Percentiles rank a stretch among this genome's conserved stretches.
Evolutionary conservation across 106 monocot genomes (phyloP).

Genomic region (Phalaenopsis equestris): DNA sequence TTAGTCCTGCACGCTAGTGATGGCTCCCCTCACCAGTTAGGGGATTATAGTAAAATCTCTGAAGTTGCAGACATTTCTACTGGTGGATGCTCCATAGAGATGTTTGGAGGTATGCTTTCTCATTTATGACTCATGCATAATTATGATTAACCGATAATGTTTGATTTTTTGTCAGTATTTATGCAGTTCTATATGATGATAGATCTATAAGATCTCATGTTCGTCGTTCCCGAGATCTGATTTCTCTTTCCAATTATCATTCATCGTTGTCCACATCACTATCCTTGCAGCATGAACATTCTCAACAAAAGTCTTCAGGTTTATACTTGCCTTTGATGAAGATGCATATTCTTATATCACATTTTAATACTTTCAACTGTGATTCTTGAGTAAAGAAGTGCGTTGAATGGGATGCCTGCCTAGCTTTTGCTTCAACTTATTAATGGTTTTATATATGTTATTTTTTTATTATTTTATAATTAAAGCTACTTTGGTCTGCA

Average conservation of each 20-base stretch:
- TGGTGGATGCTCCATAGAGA: slow-evolving; percentile 81
- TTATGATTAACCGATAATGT: background rate
- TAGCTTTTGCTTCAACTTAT: background rate
- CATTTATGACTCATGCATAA: background rate
- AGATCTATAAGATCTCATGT: slow-evolving; percentile 94
- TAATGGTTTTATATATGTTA: background rate
- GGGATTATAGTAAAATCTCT: slow-evolving; percentile 97
- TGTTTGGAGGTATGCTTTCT: slow-evolving; percentile 61
- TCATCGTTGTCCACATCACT: slow-evolving; percentile 76
- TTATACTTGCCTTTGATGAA: background rate
- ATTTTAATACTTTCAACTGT: background rate
- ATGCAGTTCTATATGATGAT: slow-evolving; percentile 93
- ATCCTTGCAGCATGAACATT: slow-evolving; percentile 72
- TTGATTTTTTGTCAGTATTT: slow-evolving; percentile 5
- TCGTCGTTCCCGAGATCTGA: slow-evolving; percentile 64
- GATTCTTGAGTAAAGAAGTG: background rate
- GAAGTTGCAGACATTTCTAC: slow-evolving; percentile 90
- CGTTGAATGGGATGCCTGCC: background rate
- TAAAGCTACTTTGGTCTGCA: background rate
- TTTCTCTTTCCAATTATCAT: slow-evolving; percentile 72
- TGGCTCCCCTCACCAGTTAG: slow-evolving; percentile 58
- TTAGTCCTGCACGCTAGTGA: slow-evolving; percentile 81
- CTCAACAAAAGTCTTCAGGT: slow-evolving; percentile 59
- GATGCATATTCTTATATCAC: background rate
- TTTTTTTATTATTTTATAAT: background rate